A percentile compares a stretch with the other conserved stretches of the same genome.
These are phyloP conservation scores for Mortierella polycephala DNA, from an alignment of 371 early-diverging fungal genomes.

Conservation along the genomic window DNA sequence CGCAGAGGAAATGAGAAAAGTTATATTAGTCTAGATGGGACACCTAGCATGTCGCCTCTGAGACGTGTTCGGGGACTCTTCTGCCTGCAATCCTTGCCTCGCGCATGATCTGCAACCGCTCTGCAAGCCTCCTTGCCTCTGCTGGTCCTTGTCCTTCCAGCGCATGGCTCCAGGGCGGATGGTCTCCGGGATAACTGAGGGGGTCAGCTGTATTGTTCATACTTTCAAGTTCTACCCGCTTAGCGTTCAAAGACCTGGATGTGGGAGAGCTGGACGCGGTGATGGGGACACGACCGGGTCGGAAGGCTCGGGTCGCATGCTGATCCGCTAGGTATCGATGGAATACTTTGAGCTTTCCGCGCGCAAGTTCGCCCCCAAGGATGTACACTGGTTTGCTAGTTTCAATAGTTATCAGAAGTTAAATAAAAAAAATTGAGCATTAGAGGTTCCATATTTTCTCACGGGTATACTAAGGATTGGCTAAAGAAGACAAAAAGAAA, in stretches of 20 bases:
- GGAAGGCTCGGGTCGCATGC: constrained; percentile 40
- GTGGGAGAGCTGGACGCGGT: background rate
- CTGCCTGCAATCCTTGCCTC: constrained; percentile 37
- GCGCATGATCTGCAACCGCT: constrained; percentile 28
- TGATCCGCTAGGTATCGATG: constrained; percentile 36
- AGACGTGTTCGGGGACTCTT: constrained; percentile 27
- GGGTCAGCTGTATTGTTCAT: constrained; percentile 35
- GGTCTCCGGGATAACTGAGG: constrained; percentile 46
- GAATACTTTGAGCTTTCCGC: constrained; percentile 51
- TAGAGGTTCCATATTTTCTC: background rate
- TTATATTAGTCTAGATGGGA: no score
- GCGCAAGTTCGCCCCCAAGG: constrained; percentile 45
- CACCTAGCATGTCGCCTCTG: constrained; percentile 23
- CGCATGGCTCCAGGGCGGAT: constrained; percentile 26
- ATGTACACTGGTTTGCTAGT: constrained; percentile 47
- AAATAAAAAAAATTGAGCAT: constrained; percentile 6
- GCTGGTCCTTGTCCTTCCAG: constrained; percentile 33
- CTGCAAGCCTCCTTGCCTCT: constrained; percentile 29
- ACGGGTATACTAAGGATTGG: no score
- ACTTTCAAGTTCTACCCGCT: background rate
- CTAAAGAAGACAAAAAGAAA: background rate
- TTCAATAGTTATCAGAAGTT: background rate
- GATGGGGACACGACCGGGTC: constrained; percentile 42
- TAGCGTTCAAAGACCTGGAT: background rate
- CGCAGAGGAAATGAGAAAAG: no score